Base-by-base conservation (phyloP, 129 eudicot species). In the Ambrosia artemisiifolia region DNA sequence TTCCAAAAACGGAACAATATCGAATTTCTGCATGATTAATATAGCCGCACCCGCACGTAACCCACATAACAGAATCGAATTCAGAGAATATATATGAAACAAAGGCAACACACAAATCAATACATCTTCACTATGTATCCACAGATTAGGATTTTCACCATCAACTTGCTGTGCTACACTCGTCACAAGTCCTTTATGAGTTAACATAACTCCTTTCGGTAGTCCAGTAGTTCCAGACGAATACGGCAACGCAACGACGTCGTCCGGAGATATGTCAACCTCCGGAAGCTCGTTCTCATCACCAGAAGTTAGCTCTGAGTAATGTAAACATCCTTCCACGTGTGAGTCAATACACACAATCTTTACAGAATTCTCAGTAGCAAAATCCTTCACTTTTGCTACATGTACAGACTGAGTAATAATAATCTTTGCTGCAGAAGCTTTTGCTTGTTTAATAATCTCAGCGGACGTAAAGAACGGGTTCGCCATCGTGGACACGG, bases 91-190 rank as follows among this genome's bases (percentile, higher is more conserved):
- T 8, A 93, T 93, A 56, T 93, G 98, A 57, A 93, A 93, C 78
- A 93, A 50, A 4, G 98, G 98, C 81, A 90, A 57, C 1, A 85
- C 95, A 47, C 98, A 93, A 30, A 93, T 79, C 68, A 93, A 9
- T 16, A 93, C 96, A 49, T 93, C 96, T n/a, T 89, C 95, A 4
- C 83, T 76, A 34, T 89, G 90, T 16, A 93, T 75, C 75, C 87
- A 84, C 19, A 93, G 30, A 40, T 93, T 93, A n/a, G 98, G 96
- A 57, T 93, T 93, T 11, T 90, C 96, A n/a, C 98, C 98, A 24
- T 93, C 98, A 1, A 93, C 98, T 59, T 93, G 98, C 47, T 93
- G 98, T 0, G 95, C 98, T 24, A 89, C 95, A 14, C 98, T 93
- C 14, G 98, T 90, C 1, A 93, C 95, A 1, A 87, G 85, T 5